A percentile compares a stretch with the other conserved stretches of the same genome.
phyloP scores from a whole-genome alignment of 495 filamentous ascomycete genomes.

The Rhizodiscina lignyota region DNA sequence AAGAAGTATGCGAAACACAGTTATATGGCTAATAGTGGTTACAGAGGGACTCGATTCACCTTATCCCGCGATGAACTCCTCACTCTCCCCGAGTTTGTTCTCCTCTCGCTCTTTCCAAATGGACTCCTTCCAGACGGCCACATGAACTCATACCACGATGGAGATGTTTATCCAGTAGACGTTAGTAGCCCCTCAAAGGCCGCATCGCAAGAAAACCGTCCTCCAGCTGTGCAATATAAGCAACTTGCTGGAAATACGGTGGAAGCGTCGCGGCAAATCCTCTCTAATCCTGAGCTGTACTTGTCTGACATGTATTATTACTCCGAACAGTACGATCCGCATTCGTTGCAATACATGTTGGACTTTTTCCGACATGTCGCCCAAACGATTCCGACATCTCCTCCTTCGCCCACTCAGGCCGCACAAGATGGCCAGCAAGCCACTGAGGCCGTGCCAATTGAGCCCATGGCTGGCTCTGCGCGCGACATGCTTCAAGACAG shows the following conservation, averaged over 20 bases:
- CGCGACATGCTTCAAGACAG: conserved; percentile 70
- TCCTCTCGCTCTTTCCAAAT: conserved; percentile 97
- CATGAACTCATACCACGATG: conserved; percentile 81
- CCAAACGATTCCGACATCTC: conserved; percentile 69
- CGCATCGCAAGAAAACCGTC: background rate
- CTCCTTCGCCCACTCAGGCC: conserved; percentile 39
- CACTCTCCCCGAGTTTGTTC: conserved; percentile 90
- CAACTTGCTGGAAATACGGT: background rate
- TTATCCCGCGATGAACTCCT: conserved; percentile 88
- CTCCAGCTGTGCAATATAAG: background rate
- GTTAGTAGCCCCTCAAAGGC: conserved; percentile 36
- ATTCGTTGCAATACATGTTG: conserved; percentile 95
- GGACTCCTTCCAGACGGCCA: conserved; percentile 95
- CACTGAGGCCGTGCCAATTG: conserved; percentile 49
- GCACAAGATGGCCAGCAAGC: conserved; percentile 21
- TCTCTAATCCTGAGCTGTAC: conserved; percentile 31
- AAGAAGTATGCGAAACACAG: too few relatives aligned
- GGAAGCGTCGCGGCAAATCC: conserved; percentile 12
- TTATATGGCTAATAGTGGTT: background rate
- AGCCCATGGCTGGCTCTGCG: conserved; percentile 50
- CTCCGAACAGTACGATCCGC: conserved; percentile 73
- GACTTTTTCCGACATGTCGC: conserved; percentile 96
- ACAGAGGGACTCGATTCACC: conserved; percentile 78
- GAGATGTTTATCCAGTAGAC: conserved; percentile 92
- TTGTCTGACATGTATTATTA: conserved; percentile 36